Conservation (phyloP, 331 rosid genomes). For the Malus hybrid region DNA sequence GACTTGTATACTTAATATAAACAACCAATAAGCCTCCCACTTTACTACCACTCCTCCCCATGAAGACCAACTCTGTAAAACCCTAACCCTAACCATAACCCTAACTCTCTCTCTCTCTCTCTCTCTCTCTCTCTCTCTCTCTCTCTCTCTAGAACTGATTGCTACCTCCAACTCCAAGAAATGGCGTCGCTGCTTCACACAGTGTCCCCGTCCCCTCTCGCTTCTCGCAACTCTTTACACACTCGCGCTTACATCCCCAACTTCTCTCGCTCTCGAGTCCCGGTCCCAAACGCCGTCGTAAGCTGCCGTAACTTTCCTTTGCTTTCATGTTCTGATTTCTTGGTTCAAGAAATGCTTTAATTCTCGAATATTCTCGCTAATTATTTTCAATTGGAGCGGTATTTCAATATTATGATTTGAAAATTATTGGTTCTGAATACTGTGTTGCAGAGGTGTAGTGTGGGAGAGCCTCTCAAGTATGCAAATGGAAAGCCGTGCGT, state of each 20-base stretch:
- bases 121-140: not conserved
- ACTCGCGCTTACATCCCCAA: not conserved
- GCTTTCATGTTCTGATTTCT: not conserved
- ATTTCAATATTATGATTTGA: not conserved
- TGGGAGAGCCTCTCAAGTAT: constrained; percentile 36
- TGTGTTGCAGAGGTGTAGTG: constrained; percentile 35
- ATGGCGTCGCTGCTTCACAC: constrained; percentile 26
- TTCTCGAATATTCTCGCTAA: not conserved
- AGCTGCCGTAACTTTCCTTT: not conserved
- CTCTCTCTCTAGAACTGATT: not conserved
- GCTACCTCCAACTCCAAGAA: not conserved
- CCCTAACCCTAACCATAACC: not conserved
- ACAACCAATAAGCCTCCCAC: no score
- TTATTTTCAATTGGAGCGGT: not conserved
- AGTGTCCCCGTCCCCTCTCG: not conserved
- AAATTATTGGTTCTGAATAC: not conserved
- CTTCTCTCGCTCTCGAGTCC: not conserved
- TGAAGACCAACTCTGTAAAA: not conserved
- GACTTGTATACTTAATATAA: no score
- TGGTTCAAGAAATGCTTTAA: not conserved
- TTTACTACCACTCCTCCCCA: no score
- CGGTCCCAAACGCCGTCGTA: constrained; percentile 1
- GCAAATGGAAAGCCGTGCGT: constrained; percentile 48
- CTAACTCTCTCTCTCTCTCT: not conserved
- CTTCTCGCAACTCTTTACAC: not conserved